phyloP scores from a whole-genome alignment of 768 basidiomycete genomes.

The Russula olivacea region DNA sequence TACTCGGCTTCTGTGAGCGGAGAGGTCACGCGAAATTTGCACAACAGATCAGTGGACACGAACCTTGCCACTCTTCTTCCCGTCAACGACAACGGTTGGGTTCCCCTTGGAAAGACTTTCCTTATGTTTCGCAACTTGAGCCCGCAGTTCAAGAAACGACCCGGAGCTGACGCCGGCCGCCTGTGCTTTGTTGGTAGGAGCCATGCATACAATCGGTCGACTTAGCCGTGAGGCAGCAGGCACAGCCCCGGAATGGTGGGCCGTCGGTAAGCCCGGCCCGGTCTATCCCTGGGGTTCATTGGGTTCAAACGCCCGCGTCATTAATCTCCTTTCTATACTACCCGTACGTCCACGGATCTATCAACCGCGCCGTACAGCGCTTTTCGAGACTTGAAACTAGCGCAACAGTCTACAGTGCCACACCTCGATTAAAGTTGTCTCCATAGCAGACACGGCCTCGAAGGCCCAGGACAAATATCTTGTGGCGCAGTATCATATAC shows the following conservation, averaged over 20 bases:
- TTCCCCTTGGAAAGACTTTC: conserved; percentile 60
- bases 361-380: background rate
- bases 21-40: background rate
- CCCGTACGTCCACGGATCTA: background rate
- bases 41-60: background rate
- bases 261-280: conserved; percentile 9
- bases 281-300: background rate
- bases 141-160: conserved; percentile 80
- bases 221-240: background rate
- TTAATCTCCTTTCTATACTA: background rate
- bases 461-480: background rate
- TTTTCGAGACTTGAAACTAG: background rate
- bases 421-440: background rate
- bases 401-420: background rate
- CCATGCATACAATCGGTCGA: conserved; percentile 31
- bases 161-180: conserved; percentile 64
- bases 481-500: background rate
- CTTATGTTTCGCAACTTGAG: conserved; percentile 45
- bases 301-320: background rate
- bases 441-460: background rate
- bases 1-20: conserved; percentile 56
- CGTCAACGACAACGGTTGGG: conserved; percentile 48
- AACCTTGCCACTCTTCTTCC: conserved; percentile 69
- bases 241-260: background rate
- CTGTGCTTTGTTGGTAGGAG: conserved; percentile 53